phyloP scores from a whole-genome alignment of 805 yeast species.

The Starmerella sirachaensis region DNA sequence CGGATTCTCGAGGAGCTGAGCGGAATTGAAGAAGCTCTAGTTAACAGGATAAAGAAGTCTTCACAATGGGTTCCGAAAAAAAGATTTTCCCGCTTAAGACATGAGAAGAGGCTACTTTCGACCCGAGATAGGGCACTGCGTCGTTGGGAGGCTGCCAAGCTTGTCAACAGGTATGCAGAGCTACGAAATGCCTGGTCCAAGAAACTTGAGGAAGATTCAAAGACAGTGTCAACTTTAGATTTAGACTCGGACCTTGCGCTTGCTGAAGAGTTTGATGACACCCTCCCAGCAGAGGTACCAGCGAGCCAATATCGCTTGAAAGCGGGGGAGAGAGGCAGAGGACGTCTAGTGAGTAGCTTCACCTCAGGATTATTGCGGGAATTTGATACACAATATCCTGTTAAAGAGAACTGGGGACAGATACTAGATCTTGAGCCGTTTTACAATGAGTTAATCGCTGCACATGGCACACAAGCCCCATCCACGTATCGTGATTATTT shows the following conservation, averaged over 20 bases:
- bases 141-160: conserved; percentile 11
- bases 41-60: conserved; percentile 38
- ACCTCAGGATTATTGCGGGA: conserved; percentile 35
- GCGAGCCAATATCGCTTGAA: background rate
- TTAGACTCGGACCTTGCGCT: conserved; percentile 7
- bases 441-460: conserved; percentile 2
- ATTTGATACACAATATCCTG: conserved; percentile 40
- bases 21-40: conserved; percentile 52
- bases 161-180: conserved; percentile 3
- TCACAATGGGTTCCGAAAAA: conserved; percentile 12
- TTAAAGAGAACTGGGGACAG: conserved; percentile 38
- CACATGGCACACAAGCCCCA: background rate
- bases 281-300: conserved; percentile 1
- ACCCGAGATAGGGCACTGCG: conserved; percentile 14
- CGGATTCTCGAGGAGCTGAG: conserved; percentile 44
- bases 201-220: background rate
- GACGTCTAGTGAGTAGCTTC: conserved; percentile 37
- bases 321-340: conserved; percentile 9
- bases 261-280: conserved; percentile 8
- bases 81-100: background rate
- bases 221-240: background rate
- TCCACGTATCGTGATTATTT: conserved; percentile 41
- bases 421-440: conserved; percentile 37
- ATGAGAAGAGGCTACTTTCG: conserved; percentile 5
- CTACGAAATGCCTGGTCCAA: too few relatives aligned